Evolutionary conservation across 2,329 filamentous ascomycete genomes (phyloP), one percentile per base, ranked within the genome.

Genomic region (Ceratocystis cubensis): DNA sequence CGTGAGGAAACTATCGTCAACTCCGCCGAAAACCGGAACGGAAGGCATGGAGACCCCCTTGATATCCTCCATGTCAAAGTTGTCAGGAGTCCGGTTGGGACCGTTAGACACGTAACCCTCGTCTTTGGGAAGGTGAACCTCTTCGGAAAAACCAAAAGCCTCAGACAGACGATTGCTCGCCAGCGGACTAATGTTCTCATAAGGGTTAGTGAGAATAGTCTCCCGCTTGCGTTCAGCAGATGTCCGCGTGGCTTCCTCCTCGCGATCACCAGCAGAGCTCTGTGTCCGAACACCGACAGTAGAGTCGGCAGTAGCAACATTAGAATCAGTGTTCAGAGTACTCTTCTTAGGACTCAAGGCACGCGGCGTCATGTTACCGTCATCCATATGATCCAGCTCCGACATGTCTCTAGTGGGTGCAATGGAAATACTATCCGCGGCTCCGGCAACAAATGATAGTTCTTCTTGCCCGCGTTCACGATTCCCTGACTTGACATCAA

Each of bases 41-140:
- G 57, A 46, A 25, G 65, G 67, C 67, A 71, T 70, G 69, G 76
- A 75, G 50, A 82, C 72, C 25, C 80, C 82, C 72, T 86, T 85
- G 22, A 22, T 6, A 5, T 57, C 13, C 71, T 81, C 82, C 72
- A 84, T 81, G 68, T 45, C 22, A 8, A 78, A 45, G 78, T 72
- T 48, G 56, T 82, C 81, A 0, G 82, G 82, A 2, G 78, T 81
- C 70, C 82, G 81, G 69, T 82, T 81, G 1, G 82, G 81, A 2
- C 80, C 83, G 66, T 84, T 90, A 28, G 93, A 96, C 70, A 93
- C 92, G 76, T 96, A 97, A 6, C 92, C 93, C 77, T 97, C 93
- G 73, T 96, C 90, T 53, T 69, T 68, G 46, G 64, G 37, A 61
- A 69, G n/a, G 50, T 65, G 61, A 37, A 41, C 28, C 5, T 61